Base-by-base conservation (phyloP, 371 early-diverging fungal species). In the Thermomucor indicae-seudaticae region DNA sequence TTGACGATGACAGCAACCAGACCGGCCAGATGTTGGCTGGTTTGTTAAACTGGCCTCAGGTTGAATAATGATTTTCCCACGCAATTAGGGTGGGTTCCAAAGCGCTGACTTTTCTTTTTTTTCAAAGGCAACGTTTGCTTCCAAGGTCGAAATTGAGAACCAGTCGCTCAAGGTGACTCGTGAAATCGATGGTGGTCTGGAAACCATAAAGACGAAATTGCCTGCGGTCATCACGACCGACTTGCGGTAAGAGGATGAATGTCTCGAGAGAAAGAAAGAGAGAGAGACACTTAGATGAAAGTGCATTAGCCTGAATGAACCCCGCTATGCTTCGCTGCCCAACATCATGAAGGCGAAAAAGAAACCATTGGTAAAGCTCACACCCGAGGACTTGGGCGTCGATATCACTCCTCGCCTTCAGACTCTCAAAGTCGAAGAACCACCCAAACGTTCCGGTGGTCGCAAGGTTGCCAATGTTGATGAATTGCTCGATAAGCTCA, bases 321-420 rank as follows among this genome's bases (percentile, higher is more conserved):
- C 99, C 27, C 87, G 97, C 45, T 97, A 91, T 61, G 97, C 95
- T 19, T 91, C 97, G 38, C 85, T 98, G 49, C 89, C 85, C 51
- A 88, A 86, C 79, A 96, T 96, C 65, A 96, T 96, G 96, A 97
- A 98, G 84, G 99, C 98, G 45, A 98, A 97, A 79, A 96, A 96
- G 90, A 98, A 98, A 87, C 93, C 93, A 28, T 70, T 98, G 62
- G 70, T 75, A 47, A 92, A 86, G 69, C 37, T 90, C 29, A 81
- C 88, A 3, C 91, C 92, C 14, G 79, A 75, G 23, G 91, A 93
- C 28, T 78, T 97, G 30, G 87, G 82, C 47, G 84, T 97, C 24
- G 96, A 97, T 58, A 75, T 95, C 50, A 79, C 79, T 44, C 86
- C 91, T 49, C 85, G 90, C 29, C 64, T 97, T 48, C 74, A 91